phyloP scores from a whole-genome alignment of 1,139 yeast genomes.

The Diutina neorugosa region DNA sequence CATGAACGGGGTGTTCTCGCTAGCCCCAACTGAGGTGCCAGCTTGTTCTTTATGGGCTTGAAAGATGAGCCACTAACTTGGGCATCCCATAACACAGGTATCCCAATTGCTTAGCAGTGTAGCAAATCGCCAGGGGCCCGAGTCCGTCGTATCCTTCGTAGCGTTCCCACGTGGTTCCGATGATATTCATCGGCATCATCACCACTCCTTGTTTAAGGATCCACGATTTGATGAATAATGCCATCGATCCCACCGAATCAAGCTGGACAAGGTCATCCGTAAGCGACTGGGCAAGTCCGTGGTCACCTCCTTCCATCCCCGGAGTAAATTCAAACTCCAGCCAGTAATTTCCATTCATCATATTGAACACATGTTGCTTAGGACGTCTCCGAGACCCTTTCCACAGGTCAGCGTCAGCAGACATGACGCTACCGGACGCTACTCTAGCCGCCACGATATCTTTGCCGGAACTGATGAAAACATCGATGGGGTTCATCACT shows the following conservation, averaged over 20 bases:
- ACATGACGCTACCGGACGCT: conserved; percentile 11
- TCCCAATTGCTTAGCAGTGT: conserved; percentile 30
- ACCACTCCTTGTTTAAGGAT: conserved; percentile 32
- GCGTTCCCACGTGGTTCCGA: conserved; percentile 38
- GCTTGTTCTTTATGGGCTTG: conserved; percentile 6
- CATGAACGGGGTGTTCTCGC: background rate
- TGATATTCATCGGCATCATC: conserved; percentile 32
- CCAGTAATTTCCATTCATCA: conserved; percentile 22
- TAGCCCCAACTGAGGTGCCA: background rate
- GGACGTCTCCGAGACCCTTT: conserved; percentile 31
- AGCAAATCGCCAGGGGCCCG: conserved; percentile 42
- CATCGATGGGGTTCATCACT: conserved; percentile 15
- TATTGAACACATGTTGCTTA: conserved; percentile 16
- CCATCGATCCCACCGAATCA: conserved; percentile 41
- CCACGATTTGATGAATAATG: conserved; percentile 28
- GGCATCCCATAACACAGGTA: conserved; percentile 35
- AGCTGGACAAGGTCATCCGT: conserved; percentile 16
- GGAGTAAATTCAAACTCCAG: conserved; percentile 28
- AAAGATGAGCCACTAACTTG: conserved; percentile 18
- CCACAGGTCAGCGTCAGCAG: conserved; percentile 27
- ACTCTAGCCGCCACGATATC: conserved; percentile 35
- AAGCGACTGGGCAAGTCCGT: conserved; percentile 9
- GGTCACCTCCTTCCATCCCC: conserved; percentile 8
- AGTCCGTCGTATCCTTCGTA: conserved; percentile 41
- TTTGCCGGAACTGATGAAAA: conserved; percentile 19